Conservation (phyloP, 371 early-diverging fungal species). For the Mortierella sp. region DNA sequence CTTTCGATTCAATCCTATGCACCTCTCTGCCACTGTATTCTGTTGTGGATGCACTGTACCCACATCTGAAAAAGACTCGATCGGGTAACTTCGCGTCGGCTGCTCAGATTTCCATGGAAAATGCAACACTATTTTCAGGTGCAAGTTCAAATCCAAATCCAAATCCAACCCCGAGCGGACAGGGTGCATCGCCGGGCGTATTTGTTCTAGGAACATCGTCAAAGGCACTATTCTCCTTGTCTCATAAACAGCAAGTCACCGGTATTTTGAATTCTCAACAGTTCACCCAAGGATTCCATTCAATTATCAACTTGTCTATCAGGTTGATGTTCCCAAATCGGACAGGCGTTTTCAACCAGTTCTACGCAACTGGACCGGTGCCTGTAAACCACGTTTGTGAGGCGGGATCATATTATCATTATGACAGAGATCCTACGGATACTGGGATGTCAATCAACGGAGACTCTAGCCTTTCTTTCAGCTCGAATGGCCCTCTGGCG, state of each 20-base stretch:
- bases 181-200: constrained; percentile 37
- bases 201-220: constrained; percentile 42
- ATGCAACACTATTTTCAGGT: neutral
- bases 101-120: neutral
- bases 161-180: neutral
- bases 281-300: constrained; percentile 44
- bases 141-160: neutral
- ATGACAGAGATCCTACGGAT: neutral
- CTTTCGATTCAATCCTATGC: constrained; percentile 50
- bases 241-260: constrained; percentile 23
- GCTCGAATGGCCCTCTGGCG: neutral
- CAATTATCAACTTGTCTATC: constrained; percentile 42
- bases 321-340: constrained; percentile 50
- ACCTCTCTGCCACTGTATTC: constrained; percentile 36
- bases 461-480: neutral
- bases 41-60: constrained; percentile 28
- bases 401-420: constrained; percentile 44
- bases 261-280: constrained; percentile 44
- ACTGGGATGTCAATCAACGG: neutral
- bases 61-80: constrained; percentile 18
- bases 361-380: constrained; percentile 29
- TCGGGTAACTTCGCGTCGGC: neutral
- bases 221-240: constrained; percentile 28
- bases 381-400: constrained; percentile 29
- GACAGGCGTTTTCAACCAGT: constrained; percentile 25